Evolutionary conservation across 345 rosid species (phyloP), one percentile per base, ranked within the genome.

Genomic region (Aquilaria yunnanensis): DNA sequence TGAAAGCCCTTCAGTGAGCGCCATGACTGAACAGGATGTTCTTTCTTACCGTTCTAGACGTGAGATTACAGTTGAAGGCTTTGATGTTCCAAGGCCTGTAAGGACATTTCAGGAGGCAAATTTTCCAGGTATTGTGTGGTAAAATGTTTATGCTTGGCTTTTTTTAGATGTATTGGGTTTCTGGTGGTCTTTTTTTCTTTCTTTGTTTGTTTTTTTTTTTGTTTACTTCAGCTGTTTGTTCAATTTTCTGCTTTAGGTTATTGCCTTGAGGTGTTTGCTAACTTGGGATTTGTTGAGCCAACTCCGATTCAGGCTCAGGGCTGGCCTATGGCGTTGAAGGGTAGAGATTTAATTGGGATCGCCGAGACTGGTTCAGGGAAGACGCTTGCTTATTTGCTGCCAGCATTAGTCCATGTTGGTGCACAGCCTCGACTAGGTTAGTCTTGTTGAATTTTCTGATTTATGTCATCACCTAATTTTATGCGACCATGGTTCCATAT

Each of bases 281-380:
- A 75, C 51, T 60, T 87, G 81, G 98, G 98, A 60, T 93, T 93
- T 63, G 86, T 75, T 52, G 97, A 94, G 83, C 99, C 99, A 23
- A 90, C 97, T 2, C 83, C 99, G 0, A 94, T 94, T 70, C 99
- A 94, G 74, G 76, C 97, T 64, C 96, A 88, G 72, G 97, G 96
- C 9, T 90, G 96, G 97, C 97, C 99, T 0, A 88, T 94, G 99
- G 99, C 97, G 43, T 75, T 94, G 43, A 90, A 90, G 84, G 95
- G 96, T 70, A 88, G 92, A 66, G 97, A 90, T 78, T 65, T 94
- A 57, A 73, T 94, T 61, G 99, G 97, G 32, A 94, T 94, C 68
- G 97, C 97, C 6, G 99, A 90, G 85, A 90, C 97, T 32, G 99
- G 97, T 61, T 93, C 99, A 66, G 99, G 99, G 45, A 93, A 93